These are phyloP conservation scores for Ustanciosporium gigantosporum DNA, from an alignment of 1,284 basidiomycete species.

Conservation along the genomic window DNA sequence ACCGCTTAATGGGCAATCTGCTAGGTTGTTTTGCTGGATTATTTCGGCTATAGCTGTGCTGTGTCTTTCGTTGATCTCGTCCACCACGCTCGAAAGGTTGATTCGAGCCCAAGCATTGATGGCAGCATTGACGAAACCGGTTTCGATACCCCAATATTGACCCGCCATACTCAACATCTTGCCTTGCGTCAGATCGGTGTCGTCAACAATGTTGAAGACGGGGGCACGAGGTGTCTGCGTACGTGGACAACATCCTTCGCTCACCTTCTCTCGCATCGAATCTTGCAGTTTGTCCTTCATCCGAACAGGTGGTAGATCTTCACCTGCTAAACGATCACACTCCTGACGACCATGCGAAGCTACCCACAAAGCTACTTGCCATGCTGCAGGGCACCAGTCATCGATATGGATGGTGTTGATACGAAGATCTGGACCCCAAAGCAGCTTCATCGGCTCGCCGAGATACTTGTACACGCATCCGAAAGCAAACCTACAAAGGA, in stretches of 20 bases:
- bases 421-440: slow-evolving; percentile 43
- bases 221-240: slow-evolving; percentile 32
- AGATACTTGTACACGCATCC: slow-evolving; percentile 28
- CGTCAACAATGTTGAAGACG: slow-evolving; percentile 50
- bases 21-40: slow-evolving; percentile 4
- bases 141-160: slow-evolving; percentile 29
- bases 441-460: slow-evolving; percentile 31
- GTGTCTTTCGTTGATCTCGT: slow-evolving; percentile 51
- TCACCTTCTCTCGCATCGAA: slow-evolving; percentile 19
- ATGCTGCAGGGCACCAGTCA: slow-evolving; percentile 41
- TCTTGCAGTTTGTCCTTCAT: slow-evolving; percentile 36
- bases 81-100: slow-evolving; percentile 18
- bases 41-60: slow-evolving; percentile 9
- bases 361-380: slow-evolving; percentile 31
- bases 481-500: slow-evolving; percentile 17
- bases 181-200: slow-evolving; percentile 35
- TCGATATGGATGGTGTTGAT: slow-evolving; percentile 38
- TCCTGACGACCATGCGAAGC: slow-evolving; percentile 15
- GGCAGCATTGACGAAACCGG: slow-evolving; percentile 36
- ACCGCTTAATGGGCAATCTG: slow-evolving; percentile 4
- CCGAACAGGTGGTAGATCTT: slow-evolving; percentile 28
- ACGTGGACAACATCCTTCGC: slow-evolving; percentile 25
- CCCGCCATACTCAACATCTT: slow-evolving; percentile 33
- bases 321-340: slow-evolving; percentile 30
- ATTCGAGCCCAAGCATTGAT: slow-evolving; percentile 40